Evolutionary conservation across 2,329 filamentous ascomycete species (phyloP), one percentile per base, ranked within the genome.

Genomic region (Arthrobotrys entomopaga): DNA sequence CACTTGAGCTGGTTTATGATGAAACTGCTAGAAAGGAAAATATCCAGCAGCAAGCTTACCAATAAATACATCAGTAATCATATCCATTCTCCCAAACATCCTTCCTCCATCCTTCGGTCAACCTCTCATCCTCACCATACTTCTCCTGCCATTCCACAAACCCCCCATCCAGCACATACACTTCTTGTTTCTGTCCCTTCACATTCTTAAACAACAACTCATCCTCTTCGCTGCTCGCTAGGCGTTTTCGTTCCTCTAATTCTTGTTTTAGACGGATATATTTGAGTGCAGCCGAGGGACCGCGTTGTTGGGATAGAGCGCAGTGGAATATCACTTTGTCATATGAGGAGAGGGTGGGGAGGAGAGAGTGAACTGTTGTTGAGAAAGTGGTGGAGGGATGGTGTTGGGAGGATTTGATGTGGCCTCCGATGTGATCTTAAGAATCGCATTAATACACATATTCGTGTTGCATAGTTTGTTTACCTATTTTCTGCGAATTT

Each of bases 271-370:
- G 29, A 40, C 90, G 84, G 74, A 93, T 78, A 81, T 97, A 98
- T 79, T 86, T 85, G 78, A 97, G 82, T 2, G 95, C 95, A 2
- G 94, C 93, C 58, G 87, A 87, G 0, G 95, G 95, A 0, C 95
- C 95, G 0, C 95, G 86, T 83, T 97, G 91, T 83, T 98, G 95
- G 77, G 90, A 94, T 65, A 98, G 84, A 16, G 91, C 91, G 82
- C 95, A 99, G 83, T 99, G 95, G 81, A 99, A 99, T 0, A 99
- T 87, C 13, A 99, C 92, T 10, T 86, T 90, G 65, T 95, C 87
- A 81, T 92, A 93, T 80, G 90, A 88, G 77, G 88, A 84, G 54
- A 97, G 86, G 49, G 86, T 88, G 66, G 92, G 88, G 11, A 96
- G 85, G n/a, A 99, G 87, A 76, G 93, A 91, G 0, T 93, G 91